Evolutionary conservation across 768 basidiomycete species (phyloP).

Genomic region (Coprinopsis cinerea): DNA sequence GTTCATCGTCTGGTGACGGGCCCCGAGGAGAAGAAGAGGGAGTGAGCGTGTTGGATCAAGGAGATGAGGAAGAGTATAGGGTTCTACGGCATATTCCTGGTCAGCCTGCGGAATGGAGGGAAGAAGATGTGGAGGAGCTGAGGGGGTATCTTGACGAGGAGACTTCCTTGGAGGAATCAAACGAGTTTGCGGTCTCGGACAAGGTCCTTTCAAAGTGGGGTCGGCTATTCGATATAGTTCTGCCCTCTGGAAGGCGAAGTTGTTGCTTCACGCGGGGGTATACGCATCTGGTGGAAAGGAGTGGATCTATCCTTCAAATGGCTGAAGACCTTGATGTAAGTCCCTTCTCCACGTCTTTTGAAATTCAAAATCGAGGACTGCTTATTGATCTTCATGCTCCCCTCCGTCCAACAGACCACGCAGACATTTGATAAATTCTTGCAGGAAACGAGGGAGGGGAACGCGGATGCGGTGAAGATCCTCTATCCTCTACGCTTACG

Average conservation of each 20-base stretch:
- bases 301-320: constrained; percentile 73
- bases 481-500: constrained; percentile 57
- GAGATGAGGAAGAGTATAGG: constrained; percentile 9
- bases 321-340: constrained; percentile 61
- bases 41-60: neutral
- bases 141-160: constrained; percentile 36
- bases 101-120: constrained; percentile 28
- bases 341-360: constrained; percentile 4
- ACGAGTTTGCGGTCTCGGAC: constrained; percentile 43
- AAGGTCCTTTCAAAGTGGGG: constrained; percentile 71
- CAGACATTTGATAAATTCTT: constrained; percentile 52
- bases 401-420: constrained; percentile 67
- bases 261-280: constrained; percentile 86
- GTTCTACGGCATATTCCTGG: constrained; percentile 56
- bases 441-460: constrained; percentile 30
- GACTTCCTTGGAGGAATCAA: constrained; percentile 8
- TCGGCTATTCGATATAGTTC: constrained; percentile 72
- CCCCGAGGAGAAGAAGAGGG: neutral
- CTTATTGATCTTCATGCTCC: neutral
- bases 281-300: constrained; percentile 67
- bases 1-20: no score
- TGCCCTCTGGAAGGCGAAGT: constrained; percentile 52
- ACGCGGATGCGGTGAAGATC: constrained; percentile 39
- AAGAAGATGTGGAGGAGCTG: constrained; percentile 24
- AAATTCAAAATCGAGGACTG: neutral